These are phyloP conservation scores for Saururus chinensis DNA, from an alignment of 164 flowering plant genomes.

Conservation along the genomic window DNA sequence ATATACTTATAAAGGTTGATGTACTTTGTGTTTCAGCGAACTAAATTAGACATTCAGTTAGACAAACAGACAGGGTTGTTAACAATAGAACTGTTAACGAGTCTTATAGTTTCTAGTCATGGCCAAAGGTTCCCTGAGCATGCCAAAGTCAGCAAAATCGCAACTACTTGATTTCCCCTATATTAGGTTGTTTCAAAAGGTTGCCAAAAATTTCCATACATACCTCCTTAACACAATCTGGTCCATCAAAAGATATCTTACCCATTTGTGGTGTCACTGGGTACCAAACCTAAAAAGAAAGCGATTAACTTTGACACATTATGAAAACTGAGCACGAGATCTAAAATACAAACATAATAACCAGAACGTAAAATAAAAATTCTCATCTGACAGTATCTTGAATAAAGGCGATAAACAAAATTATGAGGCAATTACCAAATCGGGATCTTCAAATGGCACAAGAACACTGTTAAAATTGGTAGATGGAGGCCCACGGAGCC, in stretches of 20 bases:
- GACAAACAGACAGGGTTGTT: no score
- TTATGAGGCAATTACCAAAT: constrained; percentile 35
- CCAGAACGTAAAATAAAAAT: no score
- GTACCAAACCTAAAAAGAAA: constrained; percentile 66
- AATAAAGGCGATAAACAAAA: no score
- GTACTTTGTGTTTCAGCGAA: no score
- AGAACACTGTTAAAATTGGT: constrained; percentile 43
- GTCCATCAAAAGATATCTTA: constrained; percentile 67
- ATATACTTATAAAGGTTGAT: no score
- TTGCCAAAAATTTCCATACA: neutral
- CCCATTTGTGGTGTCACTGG: constrained; percentile 85
- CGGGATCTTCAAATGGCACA: constrained; percentile 72
- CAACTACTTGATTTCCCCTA: neutral
- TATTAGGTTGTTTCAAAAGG: neutral
- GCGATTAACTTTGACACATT: no score
- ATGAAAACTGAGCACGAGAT: neutral
- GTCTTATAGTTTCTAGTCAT: no score
- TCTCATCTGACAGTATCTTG: no score
- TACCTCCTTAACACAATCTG: constrained; percentile 89
- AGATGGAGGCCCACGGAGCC: constrained; percentile 55
- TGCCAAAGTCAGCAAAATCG: neutral
- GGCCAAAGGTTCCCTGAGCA: no score
- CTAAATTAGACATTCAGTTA: no score
- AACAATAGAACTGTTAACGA: no score
- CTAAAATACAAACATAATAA: neutral